These are phyloP conservation scores for Pholiota microspora DNA, from an alignment of 768 basidiomycete species.

Conservation along the genomic window DNA sequence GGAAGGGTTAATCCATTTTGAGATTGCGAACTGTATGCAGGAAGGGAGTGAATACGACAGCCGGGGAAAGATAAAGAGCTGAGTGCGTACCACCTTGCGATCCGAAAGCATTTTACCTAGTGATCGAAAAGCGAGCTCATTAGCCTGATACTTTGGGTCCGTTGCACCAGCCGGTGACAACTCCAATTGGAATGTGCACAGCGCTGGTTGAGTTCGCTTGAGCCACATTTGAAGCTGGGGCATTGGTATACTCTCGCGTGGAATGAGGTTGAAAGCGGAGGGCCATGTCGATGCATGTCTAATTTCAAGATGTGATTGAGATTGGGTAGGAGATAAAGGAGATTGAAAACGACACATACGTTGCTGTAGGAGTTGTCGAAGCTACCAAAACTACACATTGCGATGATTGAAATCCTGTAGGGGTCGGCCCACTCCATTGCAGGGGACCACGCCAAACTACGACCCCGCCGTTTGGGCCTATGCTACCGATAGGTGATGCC, in stretches of 20 bases:
- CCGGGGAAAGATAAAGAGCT: too few relatives aligned
- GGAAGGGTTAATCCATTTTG: constrained; percentile 46
- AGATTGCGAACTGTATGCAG: constrained; percentile 43
- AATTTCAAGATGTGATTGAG: too few relatives aligned
- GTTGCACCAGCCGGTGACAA: constrained; percentile 25
- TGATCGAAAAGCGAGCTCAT: constrained; percentile 40
- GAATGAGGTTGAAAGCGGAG: constrained; percentile 35
- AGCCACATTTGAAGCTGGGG: constrained; percentile 50
- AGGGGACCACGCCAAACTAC: constrained; percentile 54
- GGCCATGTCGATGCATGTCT: constrained; percentile 62
- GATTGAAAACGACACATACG: constrained; percentile 27
- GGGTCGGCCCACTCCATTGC: constrained; percentile 39
- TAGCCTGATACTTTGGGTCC: constrained; percentile 35
- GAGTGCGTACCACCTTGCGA: constrained; percentile 43
- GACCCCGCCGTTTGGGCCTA: too few relatives aligned
- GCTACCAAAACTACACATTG: constrained; percentile 37
- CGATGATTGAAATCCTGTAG: constrained; percentile 39
- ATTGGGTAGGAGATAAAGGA: too few relatives aligned
- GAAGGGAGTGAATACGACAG: too few relatives aligned
- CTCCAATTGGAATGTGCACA: constrained; percentile 38
- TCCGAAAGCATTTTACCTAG: constrained; percentile 40
- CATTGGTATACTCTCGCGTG: constrained; percentile 35
- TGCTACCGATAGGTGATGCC: too few relatives aligned
- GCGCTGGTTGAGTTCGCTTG: constrained; percentile 32
- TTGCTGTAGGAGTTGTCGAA: constrained; percentile 23